phyloP scores from a whole-genome alignment of 2,329 filamentous ascomycete species.

The Trichoderma endophyticum region DNA sequence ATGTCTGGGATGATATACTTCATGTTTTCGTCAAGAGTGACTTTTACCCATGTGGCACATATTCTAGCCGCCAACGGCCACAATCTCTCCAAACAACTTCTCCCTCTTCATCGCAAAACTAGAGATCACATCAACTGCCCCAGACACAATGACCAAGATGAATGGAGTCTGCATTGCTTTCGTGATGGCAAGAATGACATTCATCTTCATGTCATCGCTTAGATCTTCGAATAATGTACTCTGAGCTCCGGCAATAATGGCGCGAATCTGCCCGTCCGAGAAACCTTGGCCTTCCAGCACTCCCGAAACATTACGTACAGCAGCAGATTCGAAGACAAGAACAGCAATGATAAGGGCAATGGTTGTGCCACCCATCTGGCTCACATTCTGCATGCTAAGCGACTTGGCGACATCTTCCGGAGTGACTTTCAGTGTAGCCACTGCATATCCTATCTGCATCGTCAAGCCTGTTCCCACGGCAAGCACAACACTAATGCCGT shows the following conservation, averaged over 20 bases:
- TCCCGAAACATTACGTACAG: neutral
- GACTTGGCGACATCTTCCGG: neutral
- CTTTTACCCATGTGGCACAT: accelerated
- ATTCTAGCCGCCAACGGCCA: neutral
- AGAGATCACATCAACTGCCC: neutral
- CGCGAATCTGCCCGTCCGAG: neutral
- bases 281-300: neutral
- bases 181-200: neutral
- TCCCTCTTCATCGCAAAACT: neutral
- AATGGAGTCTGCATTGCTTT: conserved; percentile 3
- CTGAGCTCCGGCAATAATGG: conserved; percentile 8
- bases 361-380: conserved; percentile 28
- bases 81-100: neutral
- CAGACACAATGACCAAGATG: conserved; percentile 10
- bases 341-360: conserved; percentile 28
- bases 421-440: conserved; percentile 25
- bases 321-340: conserved; percentile 32
- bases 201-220: neutral
- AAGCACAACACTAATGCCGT: conserved; percentile 15
- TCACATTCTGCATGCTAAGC: conserved; percentile 27
- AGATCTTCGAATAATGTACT: conserved; percentile 3
- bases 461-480: conserved; percentile 13
- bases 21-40: neutral
- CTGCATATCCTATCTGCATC: conserved; percentile 29
- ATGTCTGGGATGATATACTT: no score